A percentile compares a stretch with the other conserved stretches of the same genome.
phyloP scores from a whole-genome alignment of 2,329 filamentous ascomycete species.

The Fusarium secorum region DNA sequence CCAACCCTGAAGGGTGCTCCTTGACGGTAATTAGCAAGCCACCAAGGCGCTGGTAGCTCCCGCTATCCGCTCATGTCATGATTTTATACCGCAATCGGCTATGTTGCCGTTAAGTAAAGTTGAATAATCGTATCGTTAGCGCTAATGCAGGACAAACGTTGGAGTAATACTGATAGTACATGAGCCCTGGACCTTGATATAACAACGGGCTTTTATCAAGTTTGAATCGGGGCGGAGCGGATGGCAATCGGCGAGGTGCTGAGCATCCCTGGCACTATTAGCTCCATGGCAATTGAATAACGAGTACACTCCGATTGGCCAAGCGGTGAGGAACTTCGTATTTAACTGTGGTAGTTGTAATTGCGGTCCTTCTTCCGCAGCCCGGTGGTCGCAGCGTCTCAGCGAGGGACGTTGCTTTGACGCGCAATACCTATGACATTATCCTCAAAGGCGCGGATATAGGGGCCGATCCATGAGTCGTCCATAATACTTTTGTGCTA shows the following conservation, averaged over 20 bases:
- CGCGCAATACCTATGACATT: slow-evolving; percentile 4
- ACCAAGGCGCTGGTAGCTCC: slow-evolving; percentile 23
- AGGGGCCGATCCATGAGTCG: neutral
- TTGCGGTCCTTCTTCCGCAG: slow-evolving; percentile 29
- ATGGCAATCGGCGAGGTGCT: slow-evolving; percentile 7
- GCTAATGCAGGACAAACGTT: slow-evolving; percentile 21
- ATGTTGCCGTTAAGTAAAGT: slow-evolving; percentile 19
- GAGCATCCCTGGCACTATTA: neutral
- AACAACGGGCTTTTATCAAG: slow-evolving; percentile 17
- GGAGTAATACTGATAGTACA: neutral
- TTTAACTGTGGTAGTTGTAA: slow-evolving; percentile 16
- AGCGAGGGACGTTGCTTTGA: slow-evolving; percentile 13
- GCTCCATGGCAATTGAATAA: neutral
- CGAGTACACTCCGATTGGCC: slow-evolving; percentile 15
- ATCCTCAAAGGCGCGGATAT: slow-evolving; percentile 8
- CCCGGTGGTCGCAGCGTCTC: slow-evolving; percentile 34
- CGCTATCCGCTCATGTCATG: slow-evolving; percentile 31
- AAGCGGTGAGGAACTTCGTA: slow-evolving; percentile 29
- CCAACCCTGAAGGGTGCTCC: slow-evolving; percentile 19
- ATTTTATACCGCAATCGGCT: slow-evolving; percentile 10
- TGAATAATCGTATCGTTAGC: slow-evolving; percentile 17
- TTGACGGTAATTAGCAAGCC: slow-evolving; percentile 34
- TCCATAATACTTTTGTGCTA: neutral
- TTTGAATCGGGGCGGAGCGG: slow-evolving; percentile 20
- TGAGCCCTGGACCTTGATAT: slow-evolving; percentile 26